These are phyloP conservation scores for Asterophora lycoperdoides DNA, from an alignment of 768 basidiomycete species.

Conservation along the genomic window DNA sequence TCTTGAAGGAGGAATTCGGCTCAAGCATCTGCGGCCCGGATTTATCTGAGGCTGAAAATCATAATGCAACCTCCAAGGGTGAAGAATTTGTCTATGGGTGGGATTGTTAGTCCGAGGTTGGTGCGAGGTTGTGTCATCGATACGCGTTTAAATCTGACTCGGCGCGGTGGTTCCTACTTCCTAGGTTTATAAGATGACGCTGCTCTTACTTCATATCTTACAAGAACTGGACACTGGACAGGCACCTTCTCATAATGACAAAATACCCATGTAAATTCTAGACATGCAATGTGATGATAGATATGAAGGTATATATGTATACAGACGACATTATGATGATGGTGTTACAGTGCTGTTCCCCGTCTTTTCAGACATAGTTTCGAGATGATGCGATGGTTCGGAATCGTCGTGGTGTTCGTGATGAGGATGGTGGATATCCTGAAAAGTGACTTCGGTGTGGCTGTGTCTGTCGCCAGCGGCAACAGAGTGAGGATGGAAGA, in stretches of 20 bases:
- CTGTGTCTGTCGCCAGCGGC: constrained; percentile 38
- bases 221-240: no score
- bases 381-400: constrained; percentile 12
- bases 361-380: constrained; percentile 29
- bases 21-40: constrained; percentile 61
- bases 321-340: constrained; percentile 8
- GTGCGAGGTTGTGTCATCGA: not conserved
- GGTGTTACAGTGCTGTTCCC: constrained; percentile 20
- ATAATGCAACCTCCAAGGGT: not conserved
- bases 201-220: no score
- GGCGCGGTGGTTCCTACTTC: constrained; percentile 4
- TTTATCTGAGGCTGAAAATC: constrained; percentile 20
- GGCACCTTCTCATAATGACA: not conserved
- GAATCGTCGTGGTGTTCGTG: constrained; percentile 3
- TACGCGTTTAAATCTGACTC: constrained; percentile 6
- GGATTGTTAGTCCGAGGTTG: constrained; percentile 53
- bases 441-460: constrained; percentile 30
- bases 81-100: constrained; percentile 61
- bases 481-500: constrained; percentile 19
- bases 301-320: constrained; percentile 12
- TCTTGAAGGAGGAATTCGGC: constrained; percentile 69
- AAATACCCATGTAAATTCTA: constrained; percentile 2
- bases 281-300: constrained; percentile 4
- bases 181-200: not conserved
- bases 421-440: constrained; percentile 1